A percentile compares a stretch with the other conserved stretches of the same genome.
phyloP scores from a whole-genome alignment of 2,329 filamentous ascomycete species.

The Cladophialophora carrionii region DNA sequence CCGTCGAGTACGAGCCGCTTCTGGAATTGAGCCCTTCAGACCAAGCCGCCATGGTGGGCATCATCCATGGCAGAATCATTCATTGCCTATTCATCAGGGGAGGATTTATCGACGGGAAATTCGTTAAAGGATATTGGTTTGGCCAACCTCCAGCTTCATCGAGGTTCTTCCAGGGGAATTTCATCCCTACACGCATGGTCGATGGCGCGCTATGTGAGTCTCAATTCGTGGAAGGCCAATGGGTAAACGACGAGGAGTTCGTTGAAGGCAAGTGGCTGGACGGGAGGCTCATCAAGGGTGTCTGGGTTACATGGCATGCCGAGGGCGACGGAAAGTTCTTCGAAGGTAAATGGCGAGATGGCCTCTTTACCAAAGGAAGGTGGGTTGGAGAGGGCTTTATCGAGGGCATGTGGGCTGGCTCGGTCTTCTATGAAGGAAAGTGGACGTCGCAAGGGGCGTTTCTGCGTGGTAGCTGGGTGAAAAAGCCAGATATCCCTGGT shows the following conservation, averaged over 20 bases:
- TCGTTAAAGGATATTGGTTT: background rate
- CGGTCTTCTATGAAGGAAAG: background rate
- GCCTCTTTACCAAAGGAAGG: background rate
- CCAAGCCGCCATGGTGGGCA: background rate
- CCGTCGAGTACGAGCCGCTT: background rate
- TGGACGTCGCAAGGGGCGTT: background rate
- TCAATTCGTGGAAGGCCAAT: background rate
- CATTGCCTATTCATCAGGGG: background rate
- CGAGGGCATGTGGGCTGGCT: background rate
- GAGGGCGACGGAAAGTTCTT: background rate
- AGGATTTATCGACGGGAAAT: background rate
- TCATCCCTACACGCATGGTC: background rate
- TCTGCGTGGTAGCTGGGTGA: background rate
- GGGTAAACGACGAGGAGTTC: background rate
- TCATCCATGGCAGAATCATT: background rate
- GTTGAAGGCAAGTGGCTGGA: constrained; percentile 1
- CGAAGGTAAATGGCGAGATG: background rate
- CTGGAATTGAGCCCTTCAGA: background rate
- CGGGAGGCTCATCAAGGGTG: background rate
- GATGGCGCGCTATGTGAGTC: background rate
- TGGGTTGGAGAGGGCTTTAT: background rate
- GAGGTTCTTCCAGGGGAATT: background rate
- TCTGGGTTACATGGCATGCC: background rate
- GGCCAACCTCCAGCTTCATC: background rate
- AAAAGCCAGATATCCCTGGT: background rate